Conservation (phyloP, 2,329 filamentous ascomycete genomes). For the Sporothrix curviconia region DNA sequence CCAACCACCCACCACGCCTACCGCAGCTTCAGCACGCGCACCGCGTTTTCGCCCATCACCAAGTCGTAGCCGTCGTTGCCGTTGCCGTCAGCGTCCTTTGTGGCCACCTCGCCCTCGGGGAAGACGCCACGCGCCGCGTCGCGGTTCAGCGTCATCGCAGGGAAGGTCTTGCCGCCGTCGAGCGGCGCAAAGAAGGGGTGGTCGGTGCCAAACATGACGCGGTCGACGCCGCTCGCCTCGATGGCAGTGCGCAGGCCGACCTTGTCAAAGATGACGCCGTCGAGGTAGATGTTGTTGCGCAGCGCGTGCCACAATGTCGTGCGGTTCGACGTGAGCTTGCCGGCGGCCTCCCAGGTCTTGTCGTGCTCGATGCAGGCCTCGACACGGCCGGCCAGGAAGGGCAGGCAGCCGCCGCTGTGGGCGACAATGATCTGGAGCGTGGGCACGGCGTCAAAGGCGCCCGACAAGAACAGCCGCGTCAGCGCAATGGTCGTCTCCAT, state of each 20-base stretch:
- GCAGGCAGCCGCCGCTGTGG: slow-evolving; percentile 76
- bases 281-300: slow-evolving; percentile 70
- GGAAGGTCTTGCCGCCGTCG: slow-evolving; percentile 51
- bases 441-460: slow-evolving; percentile 68
- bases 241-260: slow-evolving; percentile 62
- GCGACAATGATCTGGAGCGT: slow-evolving; percentile 66
- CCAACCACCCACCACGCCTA: neutral
- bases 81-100: neutral
- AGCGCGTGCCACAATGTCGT: slow-evolving; percentile 46
- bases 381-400: slow-evolving; percentile 74
- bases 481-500: slow-evolving; percentile 84
- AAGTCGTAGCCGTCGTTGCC: slow-evolving; percentile 9
- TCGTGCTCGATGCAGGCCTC: slow-evolving; percentile 79
- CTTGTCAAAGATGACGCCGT: slow-evolving; percentile 72
- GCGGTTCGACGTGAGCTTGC: slow-evolving; percentile 42
- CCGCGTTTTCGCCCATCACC: slow-evolving; percentile 15
- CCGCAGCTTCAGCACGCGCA: slow-evolving; percentile 11
- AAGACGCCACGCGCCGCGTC: slow-evolving; percentile 37
- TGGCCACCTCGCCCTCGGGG: neutral
- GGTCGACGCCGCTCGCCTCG: slow-evolving; percentile 56
- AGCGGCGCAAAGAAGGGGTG: slow-evolving; percentile 72
- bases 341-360: slow-evolving; percentile 59
- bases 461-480: slow-evolving; percentile 70
- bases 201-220: slow-evolving; percentile 71
- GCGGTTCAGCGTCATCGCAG: slow-evolving; percentile 58